Base-by-base conservation (phyloP, 2,329 filamentous ascomycete species). In the Rutstroemia sp. region DNA sequence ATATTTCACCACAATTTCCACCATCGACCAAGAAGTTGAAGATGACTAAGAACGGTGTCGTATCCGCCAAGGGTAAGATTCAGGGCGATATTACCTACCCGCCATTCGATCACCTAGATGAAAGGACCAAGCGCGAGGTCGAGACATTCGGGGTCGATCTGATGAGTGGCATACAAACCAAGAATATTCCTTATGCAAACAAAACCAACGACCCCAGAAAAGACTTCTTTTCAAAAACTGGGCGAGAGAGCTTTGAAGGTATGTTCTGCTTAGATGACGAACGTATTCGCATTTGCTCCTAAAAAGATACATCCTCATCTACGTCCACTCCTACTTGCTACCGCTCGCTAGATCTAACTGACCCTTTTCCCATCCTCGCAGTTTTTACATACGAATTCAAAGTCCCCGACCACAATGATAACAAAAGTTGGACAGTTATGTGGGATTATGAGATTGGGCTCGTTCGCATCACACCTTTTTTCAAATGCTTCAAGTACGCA, bases 381-480 rank as follows among this genome's bases (percentile, higher is more conserved):
- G 89, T 90, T 25, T 92, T 92, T 69, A 83, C 91, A 65, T 97
- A 96, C 71, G 83, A 82, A 38, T 96, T 95, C 76, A 81, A 78
- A 63, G 70, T 87, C 3, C 88, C 88, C 0, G 82, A 78, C 3
- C 88, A 88, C 0, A 82, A 78, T 10, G 81, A 87, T 47, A 79
- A 85, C 2, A 79, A 77, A 60, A 77, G 81, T 52, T 92, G 87
- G 69, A 82, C 81, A 0, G 84, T 97, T 59, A 91, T 96, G 82
- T 99, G 94, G 94, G 94, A 99, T 71, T 96, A 96, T 74, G 92
- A 95, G 65, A 83, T 92, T 60, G 94, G 94, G 8, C 84, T 97
- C 30, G 92, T 97, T 60, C 86, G 92, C 60, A 95, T 95, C 72
- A 96, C 92, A 2, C 88, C 91, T 27, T 89, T 97, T 69, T 97